Percentiles rank a stretch among this genome's conserved stretches.
Evolutionary conservation across 2,329 filamentous ascomycete genomes (phyloP).

Genomic region (Aspergillus quadrilineatus): DNA sequence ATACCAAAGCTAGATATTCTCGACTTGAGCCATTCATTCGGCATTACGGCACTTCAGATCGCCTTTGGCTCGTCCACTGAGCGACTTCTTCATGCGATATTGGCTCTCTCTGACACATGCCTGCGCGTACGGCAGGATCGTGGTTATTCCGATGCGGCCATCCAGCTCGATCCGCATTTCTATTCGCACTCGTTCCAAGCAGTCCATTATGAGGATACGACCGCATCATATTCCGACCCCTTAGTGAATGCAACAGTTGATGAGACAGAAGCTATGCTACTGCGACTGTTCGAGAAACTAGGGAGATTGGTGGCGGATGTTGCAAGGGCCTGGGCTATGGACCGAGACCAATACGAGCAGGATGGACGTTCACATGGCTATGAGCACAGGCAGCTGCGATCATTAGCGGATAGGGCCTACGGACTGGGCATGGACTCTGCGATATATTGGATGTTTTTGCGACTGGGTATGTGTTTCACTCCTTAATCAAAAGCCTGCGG

Average conservation of each 20-base stretch:
- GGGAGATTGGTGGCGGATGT: conserved; percentile 19
- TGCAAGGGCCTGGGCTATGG: conserved; percentile 15
- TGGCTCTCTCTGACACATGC: conserved; percentile 21
- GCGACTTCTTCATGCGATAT: conserved; percentile 19
- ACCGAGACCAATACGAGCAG: conserved; percentile 3
- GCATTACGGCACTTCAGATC: conserved; percentile 36
- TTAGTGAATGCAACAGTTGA: background rate
- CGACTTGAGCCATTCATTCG: conserved; percentile 44
- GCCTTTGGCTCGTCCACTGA: conserved; percentile 22
- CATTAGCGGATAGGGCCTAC: conserved; percentile 17
- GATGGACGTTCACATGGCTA: background rate
- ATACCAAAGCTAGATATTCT: conserved; percentile 44
- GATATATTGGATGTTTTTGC: conserved; percentile 30
- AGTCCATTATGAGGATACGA: background rate
- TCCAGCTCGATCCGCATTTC: background rate
- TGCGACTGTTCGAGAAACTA: conserved; percentile 17
- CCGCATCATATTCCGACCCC: background rate
- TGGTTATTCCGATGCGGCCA: background rate
- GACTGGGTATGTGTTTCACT: conserved; percentile 25
- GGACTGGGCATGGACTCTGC: conserved; percentile 23
- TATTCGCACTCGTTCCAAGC: background rate
- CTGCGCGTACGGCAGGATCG: background rate
- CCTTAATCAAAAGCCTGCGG: background rate
- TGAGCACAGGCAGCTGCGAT: conserved; percentile 10
- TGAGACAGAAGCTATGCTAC: conserved; percentile 16